Evolutionary conservation across 1,284 basidiomycete species (phyloP).

Genomic region (Cystobasidium sp.): DNA sequence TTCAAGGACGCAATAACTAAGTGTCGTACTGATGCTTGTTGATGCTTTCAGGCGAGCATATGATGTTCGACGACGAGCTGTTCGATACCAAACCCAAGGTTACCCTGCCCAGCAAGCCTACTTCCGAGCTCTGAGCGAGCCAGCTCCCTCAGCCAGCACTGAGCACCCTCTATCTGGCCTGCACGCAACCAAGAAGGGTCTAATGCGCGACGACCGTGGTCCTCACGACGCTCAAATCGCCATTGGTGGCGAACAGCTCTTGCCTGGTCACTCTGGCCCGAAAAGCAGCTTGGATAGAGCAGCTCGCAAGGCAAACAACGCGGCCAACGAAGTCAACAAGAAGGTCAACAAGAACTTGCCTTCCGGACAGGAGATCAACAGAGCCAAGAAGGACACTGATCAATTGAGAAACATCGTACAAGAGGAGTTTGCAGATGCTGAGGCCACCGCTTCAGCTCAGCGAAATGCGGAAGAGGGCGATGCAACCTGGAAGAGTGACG

Average conservation of each 20-base stretch:
- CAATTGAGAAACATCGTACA: conserved; percentile 35
- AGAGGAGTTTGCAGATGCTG: conserved; percentile 42
- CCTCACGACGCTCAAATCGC: conserved; percentile 60
- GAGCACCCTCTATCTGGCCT: conserved; percentile 49
- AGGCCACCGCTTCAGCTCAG: conserved; percentile 34
- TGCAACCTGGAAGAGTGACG: conserved; percentile 58
- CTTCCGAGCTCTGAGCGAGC: conserved; percentile 57
- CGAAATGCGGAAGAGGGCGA: conserved; percentile 48
- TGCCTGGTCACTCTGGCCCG: conserved; percentile 57
- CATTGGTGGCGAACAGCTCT: conserved; percentile 58
- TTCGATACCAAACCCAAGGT: conserved; percentile 30
- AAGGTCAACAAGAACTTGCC: conserved; percentile 55
- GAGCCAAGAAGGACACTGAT: conserved; percentile 25
- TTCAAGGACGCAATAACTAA: conserved; percentile 23
- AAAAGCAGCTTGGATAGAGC: conserved; percentile 55
- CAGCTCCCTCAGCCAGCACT: conserved; percentile 58
- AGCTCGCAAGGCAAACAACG: conserved; percentile 52
- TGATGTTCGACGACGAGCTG: conserved; percentile 33
- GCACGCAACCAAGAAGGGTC: conserved; percentile 56
- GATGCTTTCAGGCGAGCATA: conserved; percentile 33
- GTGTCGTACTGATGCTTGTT: not conserved
- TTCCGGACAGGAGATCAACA: conserved; percentile 21
- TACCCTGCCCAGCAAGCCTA: conserved; percentile 53
- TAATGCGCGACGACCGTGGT: conserved; percentile 58
- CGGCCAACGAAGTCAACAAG: conserved; percentile 52